Base-by-base conservation (phyloP, 805 yeast genomes). In the Wickerhamiella siamensis region DNA sequence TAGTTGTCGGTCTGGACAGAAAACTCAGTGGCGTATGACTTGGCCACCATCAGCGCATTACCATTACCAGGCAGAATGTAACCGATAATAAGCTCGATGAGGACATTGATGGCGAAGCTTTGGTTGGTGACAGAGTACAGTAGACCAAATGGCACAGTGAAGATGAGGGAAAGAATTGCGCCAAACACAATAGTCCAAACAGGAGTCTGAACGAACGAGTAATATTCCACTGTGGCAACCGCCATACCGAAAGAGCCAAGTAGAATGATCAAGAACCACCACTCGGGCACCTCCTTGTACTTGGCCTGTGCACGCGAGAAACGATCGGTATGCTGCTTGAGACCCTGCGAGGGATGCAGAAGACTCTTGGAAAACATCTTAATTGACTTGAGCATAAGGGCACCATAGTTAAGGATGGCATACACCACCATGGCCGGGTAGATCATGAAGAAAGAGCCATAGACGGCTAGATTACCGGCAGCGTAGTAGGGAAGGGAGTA, bases 281-380 rank as follows among this genome's bases (percentile, higher is more conserved):
- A 75, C 45, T 75, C 79, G 2, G 91, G 88, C 22, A 76, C 83
- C 48, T 78, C 83, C 32, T 68, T 69, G 56, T 79, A 78, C 36
- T 62, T 61, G 33, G 55, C 51, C 74, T 48, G 62, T 47, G 58
- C 75, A 54, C 73, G 74, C 58, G 67, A 37, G 33, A 47, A 49
- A 3, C 50, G 27, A 18, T 33, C 41, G 20, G 21, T 14, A 12
- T 34, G 26, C 32, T n/a, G 27, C 5, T 39, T 34, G 8, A 46
- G 42, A 12, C 39, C 45, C 43, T 16, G 38, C 20, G 31, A 40
- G 39, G 12, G 26, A 33, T 12, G 40, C 27, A n/a, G 34, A 20
- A 18, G 41, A 32, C 36, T 33, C 21, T 19, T 20, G 10, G 9
- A 18, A 32, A 32, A 21, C 31, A 31, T 40, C 33, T n/a, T 12